phyloP scores from a whole-genome alignment of 2,329 filamentous ascomycete genomes.

The Hymenoscyphus repandus region DNA sequence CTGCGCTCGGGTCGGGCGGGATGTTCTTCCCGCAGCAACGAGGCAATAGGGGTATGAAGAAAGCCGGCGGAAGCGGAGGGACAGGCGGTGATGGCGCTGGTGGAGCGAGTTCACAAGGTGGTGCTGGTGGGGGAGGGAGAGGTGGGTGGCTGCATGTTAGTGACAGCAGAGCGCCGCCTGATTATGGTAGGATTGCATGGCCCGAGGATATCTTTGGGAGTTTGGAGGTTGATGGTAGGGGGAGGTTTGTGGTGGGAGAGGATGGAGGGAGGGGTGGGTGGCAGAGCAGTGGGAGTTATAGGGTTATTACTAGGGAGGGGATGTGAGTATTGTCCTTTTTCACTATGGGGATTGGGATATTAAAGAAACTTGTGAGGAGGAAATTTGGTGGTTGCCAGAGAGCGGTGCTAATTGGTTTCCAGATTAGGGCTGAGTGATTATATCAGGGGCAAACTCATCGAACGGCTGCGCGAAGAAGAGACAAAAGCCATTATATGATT shows the following conservation, averaged over 20 bases:
- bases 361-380: background rate
- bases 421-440: conserved; percentile 52
- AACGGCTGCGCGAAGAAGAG: conserved; percentile 49
- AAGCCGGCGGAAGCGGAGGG: conserved; percentile 47
- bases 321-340: conserved; percentile 48
- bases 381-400: background rate
- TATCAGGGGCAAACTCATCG: conserved; percentile 47
- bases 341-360: background rate
- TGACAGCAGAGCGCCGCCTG: conserved; percentile 58
- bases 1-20: conserved; percentile 47
- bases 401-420: conserved; percentile 22
- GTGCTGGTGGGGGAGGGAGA: conserved; percentile 52
- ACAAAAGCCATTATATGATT: conserved; percentile 20
- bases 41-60: conserved; percentile 29
- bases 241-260: conserved; percentile 43
- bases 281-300: conserved; percentile 57
- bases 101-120: conserved; percentile 54
- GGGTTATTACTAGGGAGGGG: conserved; percentile 59
- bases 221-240: conserved; percentile 55
- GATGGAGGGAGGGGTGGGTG: conserved; percentile 41
- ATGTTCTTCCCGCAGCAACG: conserved; percentile 41
- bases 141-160: conserved; percentile 63
- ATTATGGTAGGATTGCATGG: conserved; percentile 63
- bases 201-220: conserved; percentile 67
- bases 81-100: conserved; percentile 44